Percentiles rank a stretch among this genome's conserved stretches.
phyloP scores from a whole-genome alignment of 352 stramenopile genomes.

The Globisporangium orthogonon region DNA sequence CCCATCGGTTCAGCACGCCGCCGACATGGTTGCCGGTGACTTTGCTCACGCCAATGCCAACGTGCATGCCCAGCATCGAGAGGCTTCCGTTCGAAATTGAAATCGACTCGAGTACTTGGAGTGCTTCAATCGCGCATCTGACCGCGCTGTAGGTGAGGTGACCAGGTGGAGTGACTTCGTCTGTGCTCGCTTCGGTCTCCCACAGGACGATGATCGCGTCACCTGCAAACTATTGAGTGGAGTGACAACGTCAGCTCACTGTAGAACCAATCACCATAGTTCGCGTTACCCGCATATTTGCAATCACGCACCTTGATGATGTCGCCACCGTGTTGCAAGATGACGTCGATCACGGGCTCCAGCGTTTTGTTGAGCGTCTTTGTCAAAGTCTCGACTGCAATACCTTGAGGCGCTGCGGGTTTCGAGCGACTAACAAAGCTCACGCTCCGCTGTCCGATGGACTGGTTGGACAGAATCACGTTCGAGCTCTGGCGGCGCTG shows the following conservation, averaged over 20 bases:
- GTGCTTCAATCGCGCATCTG: conserved; percentile 48
- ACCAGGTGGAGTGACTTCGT: conserved; percentile 25
- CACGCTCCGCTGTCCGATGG: conserved; percentile 16
- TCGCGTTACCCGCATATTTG: no score
- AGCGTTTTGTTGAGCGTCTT: conserved; percentile 77
- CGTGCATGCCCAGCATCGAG: conserved; percentile 65
- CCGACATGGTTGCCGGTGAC: conserved; percentile 80
- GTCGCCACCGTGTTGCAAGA: conserved; percentile 61
- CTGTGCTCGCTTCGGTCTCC: conserved; percentile 52
- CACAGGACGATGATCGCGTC: conserved; percentile 80
- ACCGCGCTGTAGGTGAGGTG: conserved; percentile 52
- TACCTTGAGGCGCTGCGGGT: conserved; percentile 41
- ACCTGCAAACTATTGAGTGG: conserved; percentile 37
- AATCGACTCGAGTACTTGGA: conserved; percentile 30
- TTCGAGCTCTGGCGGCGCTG: conserved; percentile 5
- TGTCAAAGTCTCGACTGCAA: conserved; percentile 64
- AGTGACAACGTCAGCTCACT: background rate
- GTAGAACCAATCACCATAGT: background rate
- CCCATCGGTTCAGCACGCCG: conserved; percentile 75
- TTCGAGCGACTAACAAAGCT: conserved; percentile 48
- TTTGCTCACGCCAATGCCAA: conserved; percentile 73
- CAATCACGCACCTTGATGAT: conserved; percentile 55
- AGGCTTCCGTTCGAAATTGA: conserved; percentile 17
- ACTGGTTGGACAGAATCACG: conserved; percentile 14
- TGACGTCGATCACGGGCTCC: conserved; percentile 72